These are phyloP conservation scores for Pyrenophora tritici-repentis DNA, from an alignment of 2,329 filamentous ascomycete species.

Conservation along the genomic window DNA sequence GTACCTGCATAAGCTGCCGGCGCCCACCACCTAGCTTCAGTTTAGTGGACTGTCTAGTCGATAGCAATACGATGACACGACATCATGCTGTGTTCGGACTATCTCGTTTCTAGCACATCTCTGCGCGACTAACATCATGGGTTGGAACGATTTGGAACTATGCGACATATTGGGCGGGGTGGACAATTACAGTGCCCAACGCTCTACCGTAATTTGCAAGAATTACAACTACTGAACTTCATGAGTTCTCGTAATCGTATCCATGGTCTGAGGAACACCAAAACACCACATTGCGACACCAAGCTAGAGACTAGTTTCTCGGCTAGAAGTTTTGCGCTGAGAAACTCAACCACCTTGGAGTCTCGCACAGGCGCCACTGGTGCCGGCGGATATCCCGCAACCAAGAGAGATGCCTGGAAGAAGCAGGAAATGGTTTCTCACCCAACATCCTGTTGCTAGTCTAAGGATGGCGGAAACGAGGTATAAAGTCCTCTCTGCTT, in stretches of 20 bases:
- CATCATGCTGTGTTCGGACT: background rate
- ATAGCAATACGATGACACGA: background rate
- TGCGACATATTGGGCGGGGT: background rate
- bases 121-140: background rate
- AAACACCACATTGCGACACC: background rate
- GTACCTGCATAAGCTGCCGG: constrained; percentile 11
- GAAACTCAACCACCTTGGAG: background rate
- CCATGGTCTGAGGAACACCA: background rate
- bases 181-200: background rate
- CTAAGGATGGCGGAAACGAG: background rate
- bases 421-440: background rate
- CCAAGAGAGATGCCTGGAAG: background rate
- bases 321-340: background rate
- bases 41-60: background rate
- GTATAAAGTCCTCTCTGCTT: constrained; percentile 8
- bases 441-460: background rate
- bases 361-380: constrained; percentile 11
- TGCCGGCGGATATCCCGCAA: background rate
- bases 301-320: background rate
- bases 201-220: background rate
- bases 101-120: background rate
- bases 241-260: background rate
- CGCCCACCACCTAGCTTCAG: background rate
- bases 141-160: background rate
- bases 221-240: background rate